Percentiles rank a stretch among this genome's conserved stretches.
These are phyloP conservation scores for Septoria linicola DNA, from an alignment of 2,329 filamentous ascomycete genomes.

Conservation along the genomic window DNA sequence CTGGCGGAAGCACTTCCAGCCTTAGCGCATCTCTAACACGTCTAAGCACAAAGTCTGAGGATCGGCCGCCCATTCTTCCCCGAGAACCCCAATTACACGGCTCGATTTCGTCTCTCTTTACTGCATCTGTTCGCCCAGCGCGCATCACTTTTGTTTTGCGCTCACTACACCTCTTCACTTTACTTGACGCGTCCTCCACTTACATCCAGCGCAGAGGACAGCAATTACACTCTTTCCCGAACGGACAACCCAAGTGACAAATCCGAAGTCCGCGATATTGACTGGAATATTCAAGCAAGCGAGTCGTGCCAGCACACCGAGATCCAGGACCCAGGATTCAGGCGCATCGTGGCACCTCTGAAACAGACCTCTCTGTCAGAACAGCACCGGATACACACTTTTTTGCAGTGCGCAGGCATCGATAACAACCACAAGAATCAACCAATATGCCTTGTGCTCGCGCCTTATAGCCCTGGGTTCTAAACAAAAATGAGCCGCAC, in stretches of 20 bases:
- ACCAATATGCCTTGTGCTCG: slow-evolving; percentile 27
- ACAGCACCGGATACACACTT: slow-evolving; percentile 1
- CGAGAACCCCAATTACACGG: slow-evolving; percentile 7
- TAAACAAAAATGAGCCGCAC: slow-evolving; percentile 29
- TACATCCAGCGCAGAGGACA: background rate
- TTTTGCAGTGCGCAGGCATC: slow-evolving; percentile 27
- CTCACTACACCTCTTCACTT: slow-evolving; percentile 1
- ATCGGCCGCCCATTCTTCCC: slow-evolving; percentile 2
- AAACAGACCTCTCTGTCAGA: slow-evolving; percentile 21
- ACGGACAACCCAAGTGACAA: slow-evolving; percentile 9
- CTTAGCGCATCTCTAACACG: slow-evolving; percentile 7
- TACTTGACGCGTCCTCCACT: background rate
- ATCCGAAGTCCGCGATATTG: slow-evolving; percentile 7
- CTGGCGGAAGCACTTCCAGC: slow-evolving; percentile 1
- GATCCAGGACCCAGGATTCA: slow-evolving; percentile 10
- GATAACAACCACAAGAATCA: slow-evolving; percentile 22
- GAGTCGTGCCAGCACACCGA: slow-evolving; percentile 31
- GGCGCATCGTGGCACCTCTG: slow-evolving; percentile 27
- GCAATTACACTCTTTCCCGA: background rate
- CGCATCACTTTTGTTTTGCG: background rate
- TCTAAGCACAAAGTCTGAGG: slow-evolving; percentile 10
- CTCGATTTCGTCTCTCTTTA: slow-evolving; percentile 6
- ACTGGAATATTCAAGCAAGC: slow-evolving; percentile 10
- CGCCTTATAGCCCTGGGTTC: slow-evolving; percentile 19
- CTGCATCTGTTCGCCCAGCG: background rate